These are phyloP conservation scores for Coemansia sp. DNA, from an alignment of 192 early-diverging fungal genomes.

Conservation along the genomic window DNA sequence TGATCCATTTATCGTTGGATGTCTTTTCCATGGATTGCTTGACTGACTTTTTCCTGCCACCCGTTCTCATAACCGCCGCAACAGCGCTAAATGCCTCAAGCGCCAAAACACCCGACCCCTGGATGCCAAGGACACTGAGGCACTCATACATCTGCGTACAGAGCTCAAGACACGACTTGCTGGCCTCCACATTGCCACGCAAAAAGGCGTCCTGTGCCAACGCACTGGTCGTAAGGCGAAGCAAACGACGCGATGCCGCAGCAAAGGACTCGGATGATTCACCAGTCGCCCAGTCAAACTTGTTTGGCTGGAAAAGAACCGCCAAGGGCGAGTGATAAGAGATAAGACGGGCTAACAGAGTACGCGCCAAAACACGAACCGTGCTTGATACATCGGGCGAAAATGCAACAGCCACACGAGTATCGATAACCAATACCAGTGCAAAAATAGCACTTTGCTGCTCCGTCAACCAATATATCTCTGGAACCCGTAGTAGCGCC, in stretches of 20 bases:
- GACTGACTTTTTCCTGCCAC: too few species aligned
- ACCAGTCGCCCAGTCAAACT: too few species aligned
- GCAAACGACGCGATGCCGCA: conserved; percentile 13
- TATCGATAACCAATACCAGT: conserved; percentile 17
- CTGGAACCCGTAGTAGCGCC: conserved; percentile 21
- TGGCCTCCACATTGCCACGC: too few species aligned
- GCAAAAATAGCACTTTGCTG: conserved; percentile 16
- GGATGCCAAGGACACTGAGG: too few species aligned
- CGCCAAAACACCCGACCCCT: neutral
- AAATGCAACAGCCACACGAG: conserved; percentile 16
- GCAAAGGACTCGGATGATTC: too few species aligned
- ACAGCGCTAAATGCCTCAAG: conserved; percentile 19
- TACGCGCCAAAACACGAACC: conserved; percentile 8
- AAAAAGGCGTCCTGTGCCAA: conserved; percentile 17
- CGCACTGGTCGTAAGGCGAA: conserved; percentile 1
- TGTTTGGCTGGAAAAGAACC: too few species aligned
- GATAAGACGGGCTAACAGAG: conserved; percentile 16
- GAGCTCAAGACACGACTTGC: conserved; percentile 19
- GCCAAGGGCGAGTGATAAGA: conserved; percentile 2
- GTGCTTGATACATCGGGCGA: neutral
- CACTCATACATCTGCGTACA: too few species aligned
- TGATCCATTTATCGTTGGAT: too few species aligned
- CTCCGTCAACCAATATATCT: conserved; percentile 28
- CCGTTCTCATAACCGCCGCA: conserved; percentile 5
- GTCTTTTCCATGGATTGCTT: too few species aligned